phyloP scores from a whole-genome alignment of 805 yeast genomes.

The Saccharomyces mikatae region DNA sequence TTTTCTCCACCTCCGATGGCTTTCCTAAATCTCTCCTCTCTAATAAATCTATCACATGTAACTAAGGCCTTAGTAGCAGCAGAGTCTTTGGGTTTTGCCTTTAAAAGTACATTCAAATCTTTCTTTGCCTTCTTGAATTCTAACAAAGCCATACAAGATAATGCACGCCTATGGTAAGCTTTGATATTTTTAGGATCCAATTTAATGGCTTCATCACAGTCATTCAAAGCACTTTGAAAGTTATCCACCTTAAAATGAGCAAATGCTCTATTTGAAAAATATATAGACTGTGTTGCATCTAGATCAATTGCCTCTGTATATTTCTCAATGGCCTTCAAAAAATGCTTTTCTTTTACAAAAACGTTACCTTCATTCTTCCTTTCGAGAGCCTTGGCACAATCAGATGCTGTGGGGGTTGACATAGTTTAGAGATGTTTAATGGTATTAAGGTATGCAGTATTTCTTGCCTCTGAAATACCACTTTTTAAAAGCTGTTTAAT shows the following conservation, averaged over 20 bases:
- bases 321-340: constrained; percentile 52
- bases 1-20: constrained; percentile 69
- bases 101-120: constrained; percentile 59
- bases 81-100: constrained; percentile 57
- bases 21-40: constrained; percentile 69
- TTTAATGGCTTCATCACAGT: constrained; percentile 63
- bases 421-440: constrained; percentile 2
- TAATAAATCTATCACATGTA: constrained; percentile 57
- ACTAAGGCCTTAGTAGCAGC: constrained; percentile 54
- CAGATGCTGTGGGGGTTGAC: constrained; percentile 15
- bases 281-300: constrained; percentile 50
- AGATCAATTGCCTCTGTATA: constrained; percentile 71
- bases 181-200: constrained; percentile 62
- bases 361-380: constrained; percentile 68
- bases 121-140: constrained; percentile 65
- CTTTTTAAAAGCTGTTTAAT: background rate
- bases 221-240: constrained; percentile 78
- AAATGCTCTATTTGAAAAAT: constrained; percentile 82
- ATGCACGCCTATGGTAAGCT: constrained; percentile 82
- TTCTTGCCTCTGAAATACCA: too few relatives aligned
- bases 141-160: constrained; percentile 67
- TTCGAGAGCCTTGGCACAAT: constrained; percentile 35
- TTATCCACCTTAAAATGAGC: constrained; percentile 80
- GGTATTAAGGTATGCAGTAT: background rate
- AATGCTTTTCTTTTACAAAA: constrained; percentile 58